Evolutionary conservation across 78 protist species (phyloP), one percentile per base, ranked within the genome.

Genomic region (Emiliania huxleyi): DNA sequence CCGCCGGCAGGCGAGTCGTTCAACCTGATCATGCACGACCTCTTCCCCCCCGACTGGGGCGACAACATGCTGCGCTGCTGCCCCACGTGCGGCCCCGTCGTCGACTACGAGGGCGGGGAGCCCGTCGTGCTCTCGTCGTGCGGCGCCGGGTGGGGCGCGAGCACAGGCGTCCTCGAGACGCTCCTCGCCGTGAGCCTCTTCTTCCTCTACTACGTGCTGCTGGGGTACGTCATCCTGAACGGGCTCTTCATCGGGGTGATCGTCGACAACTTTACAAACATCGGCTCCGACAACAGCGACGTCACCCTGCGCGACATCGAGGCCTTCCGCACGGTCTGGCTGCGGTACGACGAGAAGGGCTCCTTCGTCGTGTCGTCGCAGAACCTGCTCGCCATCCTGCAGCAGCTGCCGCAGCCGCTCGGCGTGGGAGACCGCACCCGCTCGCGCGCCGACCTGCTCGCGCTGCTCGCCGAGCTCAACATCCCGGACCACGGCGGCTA

Each of bases 281-380:
- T 81, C 19, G 89, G 89, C 55, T 81, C 89, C 15, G 89, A 81
- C 56, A 81, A 23, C 42, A 81, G 44, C 56, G 1, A 5, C 15
- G 35, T 81, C n/a, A 81, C 49, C 33, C 6, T 44, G 29, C 56
- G 44, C 38, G 19, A 42, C 35, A 1, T 81, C 42, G 89, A 81
- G 42, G 46, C 26, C 21, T 81, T 81, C 22, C 49, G 89, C 35
- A 56, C 42, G 26, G 52, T 81, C 56, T 81, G 89, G 89, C 37
- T 81, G 40, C 6, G 19, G 38, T 81, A 29, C 55, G 89, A 81
- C 89, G 56, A 52, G 15, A 81, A 81, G 89, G 89, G 56, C 56
- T 44, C 89, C 23, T 81, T 44, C 55, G 0, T 4, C n/a, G 33
- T 81, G 19, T 37, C 55, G 6, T 44, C 56, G 0, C 52, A 44